phyloP scores from a whole-genome alignment of 805 yeast genomes.

The Blastobotrys mokoenaii region DNA sequence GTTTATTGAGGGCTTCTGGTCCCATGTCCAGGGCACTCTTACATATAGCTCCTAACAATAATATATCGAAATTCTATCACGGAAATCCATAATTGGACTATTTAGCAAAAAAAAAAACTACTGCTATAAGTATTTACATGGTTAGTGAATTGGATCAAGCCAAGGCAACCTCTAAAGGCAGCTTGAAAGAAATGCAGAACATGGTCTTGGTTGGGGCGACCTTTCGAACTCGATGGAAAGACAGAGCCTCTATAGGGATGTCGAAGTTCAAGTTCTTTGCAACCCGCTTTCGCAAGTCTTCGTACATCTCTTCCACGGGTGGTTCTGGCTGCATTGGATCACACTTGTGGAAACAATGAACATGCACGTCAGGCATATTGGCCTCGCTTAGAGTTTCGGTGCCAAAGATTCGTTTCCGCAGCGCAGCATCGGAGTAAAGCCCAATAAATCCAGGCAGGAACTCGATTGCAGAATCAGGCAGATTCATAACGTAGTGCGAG shows the following conservation, averaged over 20 bases:
- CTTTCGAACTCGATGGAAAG: conserved; percentile 79
- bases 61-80: no score
- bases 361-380: conserved; percentile 59
- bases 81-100: no score
- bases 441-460: conserved; percentile 76
- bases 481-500: conserved; percentile 83
- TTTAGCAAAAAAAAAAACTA: no score
- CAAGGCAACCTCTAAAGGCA: conserved; percentile 38
- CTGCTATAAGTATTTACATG: neutral
- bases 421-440: conserved; percentile 39
- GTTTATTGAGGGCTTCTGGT: conserved; percentile 44
- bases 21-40: conserved; percentile 38
- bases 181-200: conserved; percentile 76
- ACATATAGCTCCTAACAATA: conserved; percentile 28
- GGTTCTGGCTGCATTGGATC: conserved; percentile 71
- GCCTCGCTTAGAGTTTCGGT: conserved; percentile 24
- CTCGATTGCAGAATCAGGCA: conserved; percentile 86
- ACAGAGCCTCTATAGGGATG: conserved; percentile 37
- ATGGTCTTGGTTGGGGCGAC: conserved; percentile 97
- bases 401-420: conserved; percentile 12
- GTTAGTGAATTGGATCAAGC: neutral
- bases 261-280: conserved; percentile 39
- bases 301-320: conserved; percentile 52
- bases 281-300: conserved; percentile 53
- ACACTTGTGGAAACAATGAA: conserved; percentile 88